Evolutionary conservation across 2,329 filamentous ascomycete genomes (phyloP).

Genomic region (Apiospora rasikravindrae): DNA sequence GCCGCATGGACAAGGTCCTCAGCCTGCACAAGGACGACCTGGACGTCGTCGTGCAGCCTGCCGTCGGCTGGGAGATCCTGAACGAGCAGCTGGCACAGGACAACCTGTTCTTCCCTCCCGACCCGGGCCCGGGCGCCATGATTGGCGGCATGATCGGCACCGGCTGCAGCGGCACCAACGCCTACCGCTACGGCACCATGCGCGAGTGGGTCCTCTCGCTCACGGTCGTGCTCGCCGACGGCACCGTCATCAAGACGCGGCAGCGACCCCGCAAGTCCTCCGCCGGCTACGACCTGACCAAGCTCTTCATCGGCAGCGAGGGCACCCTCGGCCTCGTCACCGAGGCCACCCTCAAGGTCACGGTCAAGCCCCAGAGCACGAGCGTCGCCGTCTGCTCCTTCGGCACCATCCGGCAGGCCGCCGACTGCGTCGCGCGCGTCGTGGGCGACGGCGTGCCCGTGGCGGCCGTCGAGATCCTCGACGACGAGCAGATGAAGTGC

Average conservation of each 20-base stretch:
- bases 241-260: constrained; percentile 79
- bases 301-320: constrained; percentile 80
- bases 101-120: constrained; percentile 82
- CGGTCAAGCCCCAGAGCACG: constrained; percentile 73
- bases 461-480: constrained; percentile 79
- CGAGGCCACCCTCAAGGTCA: constrained; percentile 78
- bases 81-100: constrained; percentile 73
- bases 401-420: constrained; percentile 61
- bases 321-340: constrained; percentile 83
- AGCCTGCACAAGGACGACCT: constrained; percentile 70
- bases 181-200: constrained; percentile 87
- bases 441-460: constrained; percentile 76
- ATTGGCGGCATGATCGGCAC: constrained; percentile 83
- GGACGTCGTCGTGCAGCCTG: constrained; percentile 72
- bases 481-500: constrained; percentile 75
- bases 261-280: constrained; percentile 79
- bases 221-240: constrained; percentile 83
- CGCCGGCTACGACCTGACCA: constrained; percentile 82
- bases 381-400: constrained; percentile 69
- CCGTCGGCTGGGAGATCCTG: constrained; percentile 78
- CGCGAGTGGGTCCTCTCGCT: constrained; percentile 84
- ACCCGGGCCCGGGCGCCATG: constrained; percentile 82
- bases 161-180: constrained; percentile 73
- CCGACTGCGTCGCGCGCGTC: constrained; percentile 73
- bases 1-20: constrained; percentile 74